Conservation (phyloP, 257 asterid genomes). For the Fraxinus anomala region DNA sequence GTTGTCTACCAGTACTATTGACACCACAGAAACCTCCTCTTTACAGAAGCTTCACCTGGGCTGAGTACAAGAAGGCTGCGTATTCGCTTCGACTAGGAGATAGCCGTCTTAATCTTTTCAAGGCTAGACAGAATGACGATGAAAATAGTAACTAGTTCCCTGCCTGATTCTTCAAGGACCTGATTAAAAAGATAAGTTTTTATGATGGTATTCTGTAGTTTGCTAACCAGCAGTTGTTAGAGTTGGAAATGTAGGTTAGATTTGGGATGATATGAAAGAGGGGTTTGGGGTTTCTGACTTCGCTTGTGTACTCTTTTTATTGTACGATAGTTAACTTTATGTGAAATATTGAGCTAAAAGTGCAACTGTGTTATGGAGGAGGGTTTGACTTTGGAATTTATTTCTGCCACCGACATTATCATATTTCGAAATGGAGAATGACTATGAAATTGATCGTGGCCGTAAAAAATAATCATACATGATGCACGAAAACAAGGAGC, state of each 20-base stretch:
- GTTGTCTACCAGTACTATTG: conserved; percentile 34
- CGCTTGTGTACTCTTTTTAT: neutral
- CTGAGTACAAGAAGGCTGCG: conserved; percentile 55
- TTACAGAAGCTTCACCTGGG: conserved; percentile 62
- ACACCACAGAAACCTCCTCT: conserved; percentile 34
- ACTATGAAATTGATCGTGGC: no score
- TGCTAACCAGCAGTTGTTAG: neutral
- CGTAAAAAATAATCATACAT: no score
- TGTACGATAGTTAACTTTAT: neutral
- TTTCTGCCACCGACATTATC: no score
- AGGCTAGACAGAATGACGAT: neutral
- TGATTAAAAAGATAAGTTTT: neutral
- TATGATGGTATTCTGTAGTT: neutral
- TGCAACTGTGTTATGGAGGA: neutral
- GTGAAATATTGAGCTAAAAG: no score
- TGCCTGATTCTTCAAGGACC: neutral
- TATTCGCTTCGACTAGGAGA: conserved; percentile 50
- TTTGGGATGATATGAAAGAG: neutral
- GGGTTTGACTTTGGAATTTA: no score
- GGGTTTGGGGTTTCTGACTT: neutral
- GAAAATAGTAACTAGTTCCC: neutral
- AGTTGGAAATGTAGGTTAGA: neutral
- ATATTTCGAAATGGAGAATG: no score
- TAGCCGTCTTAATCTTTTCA: conserved; percentile 46
- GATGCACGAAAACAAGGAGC: no score